Conservation (phyloP, 179 eudicot genomes). For the Pouteria campechiana region DNA sequence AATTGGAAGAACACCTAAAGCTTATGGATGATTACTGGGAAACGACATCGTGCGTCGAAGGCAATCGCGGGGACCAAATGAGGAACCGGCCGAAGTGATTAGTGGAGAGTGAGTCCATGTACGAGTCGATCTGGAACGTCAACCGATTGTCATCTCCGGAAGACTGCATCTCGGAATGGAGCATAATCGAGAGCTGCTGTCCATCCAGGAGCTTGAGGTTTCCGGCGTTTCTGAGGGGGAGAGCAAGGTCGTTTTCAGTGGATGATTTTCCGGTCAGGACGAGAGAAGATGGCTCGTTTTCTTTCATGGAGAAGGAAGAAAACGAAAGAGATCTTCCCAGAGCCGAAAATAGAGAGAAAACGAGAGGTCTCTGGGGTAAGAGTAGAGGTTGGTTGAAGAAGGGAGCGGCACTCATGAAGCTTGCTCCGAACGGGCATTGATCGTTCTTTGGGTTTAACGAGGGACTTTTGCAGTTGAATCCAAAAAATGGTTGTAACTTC, state of each 20-base stretch:
- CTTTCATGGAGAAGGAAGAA: too few species aligned
- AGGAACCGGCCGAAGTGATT: slow-evolving; percentile 58
- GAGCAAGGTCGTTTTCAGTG: slow-evolving; percentile 39
- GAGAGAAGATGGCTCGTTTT: slow-evolving; percentile 6
- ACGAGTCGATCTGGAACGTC: slow-evolving; percentile 28
- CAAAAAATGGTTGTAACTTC: too few species aligned
- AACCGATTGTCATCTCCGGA: slow-evolving; percentile 8
- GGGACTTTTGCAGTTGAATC: too few species aligned
- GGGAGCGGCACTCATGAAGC: too few species aligned
- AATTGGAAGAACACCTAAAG: neutral
- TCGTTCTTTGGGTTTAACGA: too few species aligned
- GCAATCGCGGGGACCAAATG: slow-evolving; percentile 61
- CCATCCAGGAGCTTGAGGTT: slow-evolving; percentile 36
- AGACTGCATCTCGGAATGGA: slow-evolving; percentile 28
- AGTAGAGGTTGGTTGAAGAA: too few species aligned
- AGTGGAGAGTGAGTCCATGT: slow-evolving; percentile 40
- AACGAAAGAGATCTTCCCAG: too few species aligned
- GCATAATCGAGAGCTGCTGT: slow-evolving; percentile 14
- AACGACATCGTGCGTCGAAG: slow-evolving; percentile 82
- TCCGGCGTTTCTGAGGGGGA: slow-evolving; percentile 18
- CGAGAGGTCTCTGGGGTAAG: too few species aligned
- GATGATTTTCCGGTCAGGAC: slow-evolving; percentile 52
- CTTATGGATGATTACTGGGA: slow-evolving; percentile 35
- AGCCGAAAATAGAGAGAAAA: slow-evolving; percentile 7
- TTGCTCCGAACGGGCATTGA: too few species aligned